Base-by-base conservation (phyloP, 2,329 filamentous ascomycete genomes). In the Aspergillus uvarum region DNA sequence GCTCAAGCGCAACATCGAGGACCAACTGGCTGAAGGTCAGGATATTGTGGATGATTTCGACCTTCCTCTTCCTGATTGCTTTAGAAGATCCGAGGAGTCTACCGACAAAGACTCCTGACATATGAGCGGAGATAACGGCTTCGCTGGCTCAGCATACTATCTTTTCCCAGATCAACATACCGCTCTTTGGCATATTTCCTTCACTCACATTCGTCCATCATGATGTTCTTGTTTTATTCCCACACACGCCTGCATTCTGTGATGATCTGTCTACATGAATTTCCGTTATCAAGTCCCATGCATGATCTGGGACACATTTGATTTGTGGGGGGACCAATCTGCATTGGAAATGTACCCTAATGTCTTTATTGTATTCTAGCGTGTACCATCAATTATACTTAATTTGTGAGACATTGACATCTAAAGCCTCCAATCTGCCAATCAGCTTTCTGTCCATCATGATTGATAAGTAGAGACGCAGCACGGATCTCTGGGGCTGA, bases 31-130 rank as follows among this genome's bases (percentile, higher is more conserved):
- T 4, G 51, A 60, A 50, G 65, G 62, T 14, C 63, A 65, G n/a
- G 67, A 72, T 42, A 65, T 68, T 14, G 72, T 74, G 49, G 76
- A 78, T 65, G 77, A 77, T 56, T 77, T 73, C 57, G 74, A 73
- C 47, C 70, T 77, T 50, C 76, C 76, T 48, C 67, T 76, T 54
- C 71, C 69, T 11, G 71, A 72, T 38, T 57, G 57, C 22, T 64
- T 63, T 5, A 58, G 54, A 21, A 54, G 54, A 21, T 48, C 56
- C 38, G n/a, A 44, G 16, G 38, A 44, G 35, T 70, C 67, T 2
- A 21, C 56, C 7, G 64, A 44, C 4, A 12, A 44, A 7, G 16
- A 16, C 38, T 16, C 38, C 5, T 44, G 16, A 44, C 2, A 7
- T 44, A 6, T 16, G 16, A 6, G 38, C 16, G 16, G 38, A 7